A percentile compares a stretch with the other conserved stretches of the same genome.
phyloP scores from a whole-genome alignment of 202 grass and related monocot genomes.

The Hordeum pubiflorum region DNA sequence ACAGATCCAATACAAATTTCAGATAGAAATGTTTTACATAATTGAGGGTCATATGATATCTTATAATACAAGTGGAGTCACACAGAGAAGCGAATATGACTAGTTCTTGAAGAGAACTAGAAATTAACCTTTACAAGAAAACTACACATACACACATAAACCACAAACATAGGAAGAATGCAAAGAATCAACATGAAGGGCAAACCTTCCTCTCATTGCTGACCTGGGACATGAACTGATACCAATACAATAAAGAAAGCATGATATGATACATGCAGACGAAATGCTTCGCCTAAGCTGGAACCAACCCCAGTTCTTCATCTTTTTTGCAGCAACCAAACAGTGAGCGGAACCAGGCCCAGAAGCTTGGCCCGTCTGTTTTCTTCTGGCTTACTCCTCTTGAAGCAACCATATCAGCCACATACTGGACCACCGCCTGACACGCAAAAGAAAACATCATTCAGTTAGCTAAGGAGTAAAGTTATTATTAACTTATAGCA shows the following conservation, averaged over 20 bases:
- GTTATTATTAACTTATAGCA: background rate
- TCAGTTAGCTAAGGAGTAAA: constrained; percentile 11
- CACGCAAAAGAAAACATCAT: constrained; percentile 20
- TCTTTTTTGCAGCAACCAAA: constrained; percentile 51
- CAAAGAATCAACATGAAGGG: background rate
- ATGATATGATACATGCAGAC: constrained; percentile 15
- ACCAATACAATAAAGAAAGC: background rate
- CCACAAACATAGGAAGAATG: background rate
- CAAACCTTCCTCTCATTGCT: constrained; percentile 10
- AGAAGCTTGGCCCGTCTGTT: constrained; percentile 41
- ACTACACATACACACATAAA: background rate
- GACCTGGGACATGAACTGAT: background rate
- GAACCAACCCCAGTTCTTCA: constrained; percentile 16
- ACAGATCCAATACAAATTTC: background rate
- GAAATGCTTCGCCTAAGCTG: constrained; percentile 38
- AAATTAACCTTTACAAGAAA: constrained; percentile 23
- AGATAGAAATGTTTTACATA: background rate
- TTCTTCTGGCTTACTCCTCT: constrained; percentile 35
- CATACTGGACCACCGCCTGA: constrained; percentile 69
- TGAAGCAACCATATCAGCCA: constrained; percentile 57
- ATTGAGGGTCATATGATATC: background rate
- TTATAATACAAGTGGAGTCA: constrained; percentile 27
- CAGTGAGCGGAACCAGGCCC: constrained; percentile 60
- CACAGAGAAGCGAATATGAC: constrained; percentile 13
- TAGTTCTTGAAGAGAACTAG: background rate